These are phyloP conservation scores for Phytophthora tubulina DNA, from an alignment of 352 stramenopile species.

Conservation along the genomic window DNA sequence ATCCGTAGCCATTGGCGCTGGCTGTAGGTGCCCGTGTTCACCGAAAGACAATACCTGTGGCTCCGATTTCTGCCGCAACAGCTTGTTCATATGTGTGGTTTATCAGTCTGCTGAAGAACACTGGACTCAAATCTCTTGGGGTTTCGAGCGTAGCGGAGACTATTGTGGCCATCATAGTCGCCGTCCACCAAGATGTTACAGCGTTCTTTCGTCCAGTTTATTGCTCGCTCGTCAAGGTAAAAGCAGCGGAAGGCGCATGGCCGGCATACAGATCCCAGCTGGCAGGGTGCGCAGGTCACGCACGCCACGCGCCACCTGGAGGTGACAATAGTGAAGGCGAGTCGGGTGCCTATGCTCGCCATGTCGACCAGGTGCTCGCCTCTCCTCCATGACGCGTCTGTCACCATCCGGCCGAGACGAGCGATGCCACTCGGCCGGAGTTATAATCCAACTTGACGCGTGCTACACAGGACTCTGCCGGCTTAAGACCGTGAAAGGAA, in stretches of 20 bases:
- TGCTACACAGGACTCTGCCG: constrained; percentile 29
- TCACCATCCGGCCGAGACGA: constrained; percentile 1
- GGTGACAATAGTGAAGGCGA: constrained; percentile 28
- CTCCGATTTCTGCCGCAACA: constrained; percentile 22
- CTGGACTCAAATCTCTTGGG: constrained; percentile 5
- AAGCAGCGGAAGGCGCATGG: constrained; percentile 12
- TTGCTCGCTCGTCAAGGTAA: constrained; percentile 20
- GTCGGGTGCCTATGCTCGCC: constrained; percentile 20
- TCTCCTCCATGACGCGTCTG: constrained; percentile 18
- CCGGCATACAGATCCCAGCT: constrained; percentile 31
- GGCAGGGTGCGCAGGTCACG: constrained; percentile 21
- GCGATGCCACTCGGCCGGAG: not conserved
- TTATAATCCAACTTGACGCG: constrained; percentile 42
- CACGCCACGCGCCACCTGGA: constrained; percentile 31
- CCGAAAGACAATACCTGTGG: constrained; percentile 7
- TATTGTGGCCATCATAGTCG: constrained; percentile 10
- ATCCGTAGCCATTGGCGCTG: constrained; percentile 1
- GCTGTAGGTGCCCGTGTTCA: constrained; percentile 8
- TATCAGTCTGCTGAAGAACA: constrained; percentile 8
- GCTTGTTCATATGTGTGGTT: constrained; percentile 21
- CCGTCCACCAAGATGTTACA: constrained; percentile 25
- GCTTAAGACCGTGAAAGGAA: constrained; percentile 7
- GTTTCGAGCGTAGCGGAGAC: constrained; percentile 6
- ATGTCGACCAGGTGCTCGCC: constrained; percentile 26
- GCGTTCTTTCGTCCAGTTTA: constrained; percentile 2